Conservation (phyloP, 2,329 filamentous ascomycete genomes). For the Colletotrichum musae region DNA sequence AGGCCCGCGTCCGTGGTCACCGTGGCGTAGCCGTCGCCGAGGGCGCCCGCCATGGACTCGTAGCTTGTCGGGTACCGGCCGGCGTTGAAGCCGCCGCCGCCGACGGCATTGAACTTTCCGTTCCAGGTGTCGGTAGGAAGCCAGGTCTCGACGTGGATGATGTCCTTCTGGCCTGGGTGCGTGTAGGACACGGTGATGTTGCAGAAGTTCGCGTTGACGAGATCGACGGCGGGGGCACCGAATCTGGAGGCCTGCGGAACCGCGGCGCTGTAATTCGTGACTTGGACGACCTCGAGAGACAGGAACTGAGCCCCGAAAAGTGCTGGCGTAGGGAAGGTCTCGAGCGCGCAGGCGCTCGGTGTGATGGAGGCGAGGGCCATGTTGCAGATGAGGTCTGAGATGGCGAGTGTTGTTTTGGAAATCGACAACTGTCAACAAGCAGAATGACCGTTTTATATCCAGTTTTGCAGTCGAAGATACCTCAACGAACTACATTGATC, state of each 20-base stretch:
- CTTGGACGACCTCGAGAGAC: not conserved
- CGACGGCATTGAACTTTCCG: slow-evolving; percentile 38
- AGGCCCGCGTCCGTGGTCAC: slow-evolving; percentile 21
- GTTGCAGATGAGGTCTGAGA: not conserved
- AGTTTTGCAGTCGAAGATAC: too few relatives aligned
- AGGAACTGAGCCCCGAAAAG: not conserved
- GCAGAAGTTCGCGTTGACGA: slow-evolving; percentile 30
- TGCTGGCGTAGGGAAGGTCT: not conserved
- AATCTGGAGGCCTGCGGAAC: not conserved
- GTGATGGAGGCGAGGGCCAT: not conserved
- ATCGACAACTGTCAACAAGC: not conserved
- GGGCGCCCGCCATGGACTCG: not conserved
- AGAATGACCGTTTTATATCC: too few relatives aligned
- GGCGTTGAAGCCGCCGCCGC: slow-evolving; percentile 41
- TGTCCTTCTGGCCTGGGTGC: slow-evolving; percentile 37
- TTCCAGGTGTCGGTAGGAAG: slow-evolving; percentile 45
- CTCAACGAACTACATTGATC: too few relatives aligned
- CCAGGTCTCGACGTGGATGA: slow-evolving; percentile 36
- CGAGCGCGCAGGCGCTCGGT: not conserved
- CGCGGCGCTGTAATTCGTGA: not conserved
- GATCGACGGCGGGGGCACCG: not conserved
- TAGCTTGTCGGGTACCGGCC: not conserved
- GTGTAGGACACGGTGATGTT: slow-evolving; percentile 40
- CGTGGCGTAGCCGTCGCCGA: slow-evolving; percentile 14
- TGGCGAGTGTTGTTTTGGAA: not conserved